Evolutionary conservation across 768 basidiomycete genomes (phyloP).

Genomic region (Asterophora parasitica): DNA sequence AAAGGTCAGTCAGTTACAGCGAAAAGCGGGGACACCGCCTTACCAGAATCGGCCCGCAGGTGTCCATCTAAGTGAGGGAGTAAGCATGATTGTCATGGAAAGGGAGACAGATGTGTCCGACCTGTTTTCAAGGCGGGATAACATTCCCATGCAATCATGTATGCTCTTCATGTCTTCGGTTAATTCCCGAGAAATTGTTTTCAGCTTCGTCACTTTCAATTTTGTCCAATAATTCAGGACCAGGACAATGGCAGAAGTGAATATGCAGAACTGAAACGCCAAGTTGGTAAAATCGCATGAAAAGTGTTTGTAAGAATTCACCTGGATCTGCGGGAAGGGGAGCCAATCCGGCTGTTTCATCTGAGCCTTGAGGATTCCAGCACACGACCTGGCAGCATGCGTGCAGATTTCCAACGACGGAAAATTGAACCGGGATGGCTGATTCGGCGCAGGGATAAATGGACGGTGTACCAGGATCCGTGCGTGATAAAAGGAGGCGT

Average conservation of each 20-base stretch:
- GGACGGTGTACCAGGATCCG: constrained; percentile 76
- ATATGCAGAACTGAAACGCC: constrained; percentile 26
- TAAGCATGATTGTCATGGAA: background rate
- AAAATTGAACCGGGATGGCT: constrained; percentile 34
- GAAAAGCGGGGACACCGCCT: constrained; percentile 4
- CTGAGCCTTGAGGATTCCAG: constrained; percentile 57
- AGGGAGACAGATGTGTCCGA: constrained; percentile 16
- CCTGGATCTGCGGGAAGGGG: constrained; percentile 36
- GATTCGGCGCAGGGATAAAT: constrained; percentile 63
- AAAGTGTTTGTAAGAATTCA: constrained; percentile 11
- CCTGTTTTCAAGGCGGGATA: constrained; percentile 38
- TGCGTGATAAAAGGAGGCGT: constrained; percentile 40
- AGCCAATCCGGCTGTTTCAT: constrained; percentile 25
- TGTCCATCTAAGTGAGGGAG: constrained; percentile 29
- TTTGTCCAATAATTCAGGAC: constrained; percentile 66
- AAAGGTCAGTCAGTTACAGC: background rate
- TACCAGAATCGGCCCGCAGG: constrained; percentile 40
- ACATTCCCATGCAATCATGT: constrained; percentile 51
- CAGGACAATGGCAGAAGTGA: constrained; percentile 46
- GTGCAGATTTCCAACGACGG: constrained; percentile 77
- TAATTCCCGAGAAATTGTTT: constrained; percentile 31
- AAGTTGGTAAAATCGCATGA: no score
- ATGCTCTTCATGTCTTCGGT: constrained; percentile 53
- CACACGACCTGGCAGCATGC: constrained; percentile 73
- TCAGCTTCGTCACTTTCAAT: constrained; percentile 32